Evolutionary conservation across 2,329 filamentous ascomycete species (phyloP), one percentile per base, ranked within the genome.

Genomic region (Fusarium metavorans): DNA sequence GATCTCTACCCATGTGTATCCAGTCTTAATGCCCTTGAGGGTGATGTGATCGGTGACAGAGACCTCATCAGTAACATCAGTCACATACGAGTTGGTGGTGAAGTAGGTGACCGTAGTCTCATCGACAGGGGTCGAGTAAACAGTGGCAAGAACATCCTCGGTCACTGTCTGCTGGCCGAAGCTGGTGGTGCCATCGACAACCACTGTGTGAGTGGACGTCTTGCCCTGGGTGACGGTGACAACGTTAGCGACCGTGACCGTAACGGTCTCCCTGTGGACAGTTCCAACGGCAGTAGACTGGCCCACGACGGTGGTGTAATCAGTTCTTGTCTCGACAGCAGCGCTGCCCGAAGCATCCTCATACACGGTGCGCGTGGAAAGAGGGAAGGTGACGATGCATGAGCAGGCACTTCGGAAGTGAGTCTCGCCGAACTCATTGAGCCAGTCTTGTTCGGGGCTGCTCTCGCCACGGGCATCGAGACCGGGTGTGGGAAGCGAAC

Each of bases 351-450:
- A 48, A 8, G 9, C 25, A 48, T 25, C 20, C 16, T 54, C 37
- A 16, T 72, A 54, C 0, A 64, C 48, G 2, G 70, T 72, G 2
- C 56, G 52, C 6, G 70, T 68, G 2, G 70, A 64, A 4, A 72
- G 64, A 23, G 70, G 63, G 16, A 52, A 71, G 0, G 54, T 32
- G 10, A 71, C 56, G 1, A 72, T 7, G 18, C 70, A 72, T 3
- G 68, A 72, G 23, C 70, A 72, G 4, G 70, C 70, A 32, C 64
- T 72, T 6, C 37, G 54, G 39, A 70, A 60, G 14, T 71, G 63
- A 7, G 23, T 20, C 27, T 61, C 52, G 27, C 70, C 70, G 1
- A 50, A 72, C 4, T 64, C 25, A 3, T 34, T 14, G 23, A 72
- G 39, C 70, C 70, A 72, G 9, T 37, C 58, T 20, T 72, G 45